phyloP scores from a whole-genome alignment of 1,284 basidiomycete species.

The Caloboletus firmus region DNA sequence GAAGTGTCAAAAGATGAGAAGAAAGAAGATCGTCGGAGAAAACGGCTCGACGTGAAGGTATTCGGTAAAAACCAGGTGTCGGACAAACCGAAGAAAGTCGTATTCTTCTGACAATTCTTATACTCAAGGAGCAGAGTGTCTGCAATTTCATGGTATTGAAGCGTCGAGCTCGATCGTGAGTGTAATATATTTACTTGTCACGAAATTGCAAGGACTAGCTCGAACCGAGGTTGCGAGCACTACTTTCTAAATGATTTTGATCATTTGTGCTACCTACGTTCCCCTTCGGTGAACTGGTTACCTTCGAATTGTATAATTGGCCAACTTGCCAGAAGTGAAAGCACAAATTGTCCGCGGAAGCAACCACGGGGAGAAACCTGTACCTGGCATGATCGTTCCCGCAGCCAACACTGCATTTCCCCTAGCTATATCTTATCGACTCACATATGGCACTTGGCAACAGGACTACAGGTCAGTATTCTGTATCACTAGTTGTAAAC shows the following conservation, averaged over 20 bases:
- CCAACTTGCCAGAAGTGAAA: neutral
- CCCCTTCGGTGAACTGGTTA: neutral
- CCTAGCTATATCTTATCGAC: neutral
- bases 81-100: constrained; percentile 49
- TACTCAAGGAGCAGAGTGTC: neutral
- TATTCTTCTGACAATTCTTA: constrained; percentile 47
- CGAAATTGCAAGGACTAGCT: neutral
- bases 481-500: neutral
- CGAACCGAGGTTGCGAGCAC: neutral
- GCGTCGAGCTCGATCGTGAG: neutral
- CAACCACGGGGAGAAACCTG: neutral
- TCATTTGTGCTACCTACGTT: neutral
- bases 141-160: neutral
- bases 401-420: neutral
- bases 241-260: neutral
- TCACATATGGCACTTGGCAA: neutral
- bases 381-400: neutral
- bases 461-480: neutral
- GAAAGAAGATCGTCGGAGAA: constrained; percentile 44
- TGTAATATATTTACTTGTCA: constrained; percentile 22
- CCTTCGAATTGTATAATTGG: neutral
- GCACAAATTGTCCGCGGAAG: neutral
- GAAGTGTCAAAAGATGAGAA: constrained; percentile 64
- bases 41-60: constrained; percentile 44
- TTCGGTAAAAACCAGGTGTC: constrained; percentile 39